A percentile compares a stretch with the other conserved stretches of the same genome.
Evolutionary conservation across 2,329 filamentous ascomycete genomes (phyloP).

Genomic region (Aureobasidium melanogenum): DNA sequence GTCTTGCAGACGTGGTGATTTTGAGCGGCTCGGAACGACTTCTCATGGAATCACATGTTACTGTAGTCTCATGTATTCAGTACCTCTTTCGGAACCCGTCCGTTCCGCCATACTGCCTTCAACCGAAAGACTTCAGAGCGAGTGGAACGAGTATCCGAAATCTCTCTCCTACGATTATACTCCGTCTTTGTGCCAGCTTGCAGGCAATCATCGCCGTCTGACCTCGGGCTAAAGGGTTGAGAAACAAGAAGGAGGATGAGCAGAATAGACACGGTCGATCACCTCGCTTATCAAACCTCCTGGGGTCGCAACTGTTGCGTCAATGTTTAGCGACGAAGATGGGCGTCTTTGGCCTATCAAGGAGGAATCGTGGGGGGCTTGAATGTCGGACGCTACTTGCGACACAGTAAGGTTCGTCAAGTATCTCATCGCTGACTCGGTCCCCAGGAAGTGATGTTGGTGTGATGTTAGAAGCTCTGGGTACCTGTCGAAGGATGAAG

Average conservation of each 20-base stretch:
- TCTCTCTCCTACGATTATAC: neutral
- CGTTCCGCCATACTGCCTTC: neutral
- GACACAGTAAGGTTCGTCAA: neutral
- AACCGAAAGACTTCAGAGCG: neutral
- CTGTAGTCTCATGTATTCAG: neutral
- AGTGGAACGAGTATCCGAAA: neutral
- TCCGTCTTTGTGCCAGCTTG: neutral
- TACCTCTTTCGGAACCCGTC: too few relatives aligned
- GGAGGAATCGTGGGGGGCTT: neutral
- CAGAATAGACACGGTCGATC: neutral
- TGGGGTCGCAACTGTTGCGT: neutral
- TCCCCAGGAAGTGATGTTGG: neutral
- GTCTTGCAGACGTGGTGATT: neutral
- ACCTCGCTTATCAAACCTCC: neutral
- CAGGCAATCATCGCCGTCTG: neutral
- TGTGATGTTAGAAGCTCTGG: neutral
- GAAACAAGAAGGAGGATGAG: neutral
- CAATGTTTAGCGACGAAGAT: neutral
- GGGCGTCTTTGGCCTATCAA: neutral
- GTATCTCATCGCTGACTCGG: conserved; percentile 1
- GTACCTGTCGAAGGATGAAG: neutral
- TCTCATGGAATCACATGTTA: neutral
- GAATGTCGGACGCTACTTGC: neutral
- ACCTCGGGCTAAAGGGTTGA: neutral
- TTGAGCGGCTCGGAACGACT: neutral